phyloP scores from a whole-genome alignment of 768 basidiomycete species.

The Pholiota microspora region DNA sequence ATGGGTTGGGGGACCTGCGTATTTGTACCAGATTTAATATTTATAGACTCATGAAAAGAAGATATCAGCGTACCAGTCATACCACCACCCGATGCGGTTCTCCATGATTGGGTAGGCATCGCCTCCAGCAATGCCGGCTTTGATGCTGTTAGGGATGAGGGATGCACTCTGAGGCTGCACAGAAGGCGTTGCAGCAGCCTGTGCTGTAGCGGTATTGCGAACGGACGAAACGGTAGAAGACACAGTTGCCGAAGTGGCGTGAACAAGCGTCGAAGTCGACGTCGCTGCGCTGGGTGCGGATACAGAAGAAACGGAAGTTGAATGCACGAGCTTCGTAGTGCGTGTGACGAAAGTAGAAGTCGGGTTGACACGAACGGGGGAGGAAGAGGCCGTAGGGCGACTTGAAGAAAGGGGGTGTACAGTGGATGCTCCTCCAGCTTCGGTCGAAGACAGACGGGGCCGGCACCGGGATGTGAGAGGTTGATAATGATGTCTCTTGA shows the following conservation, averaged over 20 bases:
- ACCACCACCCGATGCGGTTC: constrained; percentile 48
- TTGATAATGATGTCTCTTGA: constrained; percentile 12
- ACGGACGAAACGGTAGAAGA: not conserved
- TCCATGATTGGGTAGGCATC: constrained; percentile 38
- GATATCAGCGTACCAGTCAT: constrained; percentile 36
- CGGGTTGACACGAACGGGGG: not conserved
- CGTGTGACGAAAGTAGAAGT: not conserved
- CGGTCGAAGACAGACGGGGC: constrained; percentile 13
- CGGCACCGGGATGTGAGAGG: constrained; percentile 15
- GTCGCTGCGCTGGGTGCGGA: not conserved
- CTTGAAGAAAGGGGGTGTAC: not conserved
- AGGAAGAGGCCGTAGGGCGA: not conserved
- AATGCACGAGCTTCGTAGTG: not conserved
- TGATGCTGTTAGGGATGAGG: constrained; percentile 40
- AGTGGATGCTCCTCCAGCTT: constrained; percentile 1
- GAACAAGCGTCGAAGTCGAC: not conserved
- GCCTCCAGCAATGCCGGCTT: constrained; percentile 46
- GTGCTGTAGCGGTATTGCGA: constrained; percentile 6
- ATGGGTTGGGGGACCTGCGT: constrained; percentile 41
- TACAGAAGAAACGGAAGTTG: too few species aligned
- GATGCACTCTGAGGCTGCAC: constrained; percentile 11
- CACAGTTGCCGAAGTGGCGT: not conserved
- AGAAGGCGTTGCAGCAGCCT: constrained; percentile 5
- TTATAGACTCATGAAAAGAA: too few species aligned
- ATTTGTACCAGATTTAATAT: too few species aligned